phyloP scores from a whole-genome alignment of 2,329 filamentous ascomycete genomes.

The Epichloe scottii region DNA sequence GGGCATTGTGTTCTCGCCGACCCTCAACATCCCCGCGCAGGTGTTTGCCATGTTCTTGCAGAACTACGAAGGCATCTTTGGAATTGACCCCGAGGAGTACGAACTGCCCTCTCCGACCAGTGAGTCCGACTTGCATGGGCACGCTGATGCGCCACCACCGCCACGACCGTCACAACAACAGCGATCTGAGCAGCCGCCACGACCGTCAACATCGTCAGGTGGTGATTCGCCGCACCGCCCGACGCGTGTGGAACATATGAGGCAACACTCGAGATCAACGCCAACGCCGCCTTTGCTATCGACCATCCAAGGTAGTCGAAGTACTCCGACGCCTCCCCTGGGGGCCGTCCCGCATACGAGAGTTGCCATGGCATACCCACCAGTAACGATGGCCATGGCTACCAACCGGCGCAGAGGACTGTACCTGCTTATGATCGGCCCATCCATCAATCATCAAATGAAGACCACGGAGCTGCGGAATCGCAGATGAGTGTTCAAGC shows the following conservation, averaged over 20 bases:
- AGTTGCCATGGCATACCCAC: conserved; percentile 21
- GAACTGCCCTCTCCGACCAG: conserved; percentile 37
- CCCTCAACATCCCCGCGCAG: conserved; percentile 87
- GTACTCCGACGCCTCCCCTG: conserved; percentile 32
- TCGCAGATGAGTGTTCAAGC: conserved; percentile 18
- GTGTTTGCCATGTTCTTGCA: conserved; percentile 90
- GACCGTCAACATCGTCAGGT: conserved; percentile 37
- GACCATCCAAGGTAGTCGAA: conserved; percentile 19
- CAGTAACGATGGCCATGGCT: conserved; percentile 13
- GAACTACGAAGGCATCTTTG: conserved; percentile 80
- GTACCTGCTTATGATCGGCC: conserved; percentile 27
- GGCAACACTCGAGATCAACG: conserved; percentile 22
- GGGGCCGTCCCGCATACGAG: conserved; percentile 33
- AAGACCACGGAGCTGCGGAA: conserved; percentile 10
- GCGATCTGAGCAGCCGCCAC: conserved; percentile 22
- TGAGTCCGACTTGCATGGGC: conserved; percentile 22
- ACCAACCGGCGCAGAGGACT: conserved; percentile 10
- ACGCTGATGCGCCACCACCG: conserved; percentile 15
- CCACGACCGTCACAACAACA: background rate
- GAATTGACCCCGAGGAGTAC: conserved; percentile 52
- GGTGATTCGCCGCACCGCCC: conserved; percentile 40
- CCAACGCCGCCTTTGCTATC: conserved; percentile 38
- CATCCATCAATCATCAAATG: conserved; percentile 17
- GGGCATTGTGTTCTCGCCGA: conserved; percentile 95
- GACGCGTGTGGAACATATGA: conserved; percentile 21